These are phyloP conservation scores for Diacronema lutheri DNA, from an alignment of 78 protist genomes.

Conservation along the genomic window DNA sequence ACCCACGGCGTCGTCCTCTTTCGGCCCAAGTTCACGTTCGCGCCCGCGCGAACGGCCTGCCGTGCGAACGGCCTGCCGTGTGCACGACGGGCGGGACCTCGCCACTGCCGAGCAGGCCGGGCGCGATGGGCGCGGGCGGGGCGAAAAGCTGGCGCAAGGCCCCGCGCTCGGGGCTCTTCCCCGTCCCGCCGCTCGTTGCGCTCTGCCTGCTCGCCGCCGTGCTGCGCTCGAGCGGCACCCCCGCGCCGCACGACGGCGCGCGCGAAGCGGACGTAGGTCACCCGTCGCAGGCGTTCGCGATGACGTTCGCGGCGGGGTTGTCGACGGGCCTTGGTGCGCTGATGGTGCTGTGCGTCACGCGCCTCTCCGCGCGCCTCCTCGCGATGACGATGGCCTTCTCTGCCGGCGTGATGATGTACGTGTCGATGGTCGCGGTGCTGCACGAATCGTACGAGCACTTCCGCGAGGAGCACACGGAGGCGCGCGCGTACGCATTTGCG, in stretches of 20 bases:
- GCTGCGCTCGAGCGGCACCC: not conserved
- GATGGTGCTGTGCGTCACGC: not conserved
- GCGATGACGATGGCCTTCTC: constrained; percentile 32
- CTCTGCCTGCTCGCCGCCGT: not conserved
- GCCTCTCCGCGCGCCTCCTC: not conserved
- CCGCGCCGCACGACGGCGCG: not conserved
- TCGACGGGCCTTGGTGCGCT: constrained; percentile 25
- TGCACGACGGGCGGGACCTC: too few species aligned
- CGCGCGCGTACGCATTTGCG: not conserved
- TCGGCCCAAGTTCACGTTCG: too few species aligned
- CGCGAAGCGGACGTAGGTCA: not conserved
- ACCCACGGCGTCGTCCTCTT: too few species aligned
- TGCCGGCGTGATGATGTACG: constrained; percentile 69
- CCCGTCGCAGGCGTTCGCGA: constrained; percentile 10
- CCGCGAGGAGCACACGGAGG: not conserved
- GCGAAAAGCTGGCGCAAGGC: too few species aligned
- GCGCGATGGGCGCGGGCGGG: too few species aligned
- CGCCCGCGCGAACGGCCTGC: too few species aligned
- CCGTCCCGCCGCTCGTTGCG: too few species aligned
- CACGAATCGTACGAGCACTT: not conserved
- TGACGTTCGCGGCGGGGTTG: constrained; percentile 16
- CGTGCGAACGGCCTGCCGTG: too few species aligned
- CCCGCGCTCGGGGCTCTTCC: too few species aligned
- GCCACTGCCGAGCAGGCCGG: too few species aligned
- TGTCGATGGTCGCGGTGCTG: constrained; percentile 54